These are phyloP conservation scores for Mollisiaceae sp. DNA, from an alignment of 2,329 filamentous ascomycete genomes.

Conservation along the genomic window DNA sequence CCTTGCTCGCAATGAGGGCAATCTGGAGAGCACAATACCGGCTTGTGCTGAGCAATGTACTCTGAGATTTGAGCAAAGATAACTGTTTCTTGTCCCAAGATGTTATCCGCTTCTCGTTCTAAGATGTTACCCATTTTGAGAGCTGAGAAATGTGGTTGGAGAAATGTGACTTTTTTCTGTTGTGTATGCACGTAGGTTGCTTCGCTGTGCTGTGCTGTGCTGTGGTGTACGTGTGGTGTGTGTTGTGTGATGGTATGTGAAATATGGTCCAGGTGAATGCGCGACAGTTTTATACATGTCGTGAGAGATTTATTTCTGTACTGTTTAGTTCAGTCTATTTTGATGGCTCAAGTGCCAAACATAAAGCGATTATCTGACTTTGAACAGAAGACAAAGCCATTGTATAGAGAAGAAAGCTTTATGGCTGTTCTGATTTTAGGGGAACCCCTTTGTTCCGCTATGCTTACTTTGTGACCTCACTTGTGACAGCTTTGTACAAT, in stretches of 20 bases:
- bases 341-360: not conserved
- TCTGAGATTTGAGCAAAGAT: no score
- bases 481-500: no score
- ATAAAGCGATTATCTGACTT: no score
- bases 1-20: not conserved
- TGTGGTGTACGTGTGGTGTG: not conserved
- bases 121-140: not conserved
- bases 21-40: not conserved
- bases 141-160: not conserved
- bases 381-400: no score
- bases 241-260: not conserved
- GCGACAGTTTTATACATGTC: not conserved
- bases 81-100: no score
- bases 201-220: not conserved
- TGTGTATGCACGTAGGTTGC: not conserved
- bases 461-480: no score
- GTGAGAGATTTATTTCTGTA: not conserved
- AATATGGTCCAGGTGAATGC: not conserved
- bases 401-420: no score
- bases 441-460: no score
- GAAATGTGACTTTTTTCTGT: not conserved
- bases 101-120: not conserved
- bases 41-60: no score
- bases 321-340: not conserved
- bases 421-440: no score